These are phyloP conservation scores for Hypoxylon sp. DNA, from an alignment of 2,329 filamentous ascomycete species.

Conservation along the genomic window DNA sequence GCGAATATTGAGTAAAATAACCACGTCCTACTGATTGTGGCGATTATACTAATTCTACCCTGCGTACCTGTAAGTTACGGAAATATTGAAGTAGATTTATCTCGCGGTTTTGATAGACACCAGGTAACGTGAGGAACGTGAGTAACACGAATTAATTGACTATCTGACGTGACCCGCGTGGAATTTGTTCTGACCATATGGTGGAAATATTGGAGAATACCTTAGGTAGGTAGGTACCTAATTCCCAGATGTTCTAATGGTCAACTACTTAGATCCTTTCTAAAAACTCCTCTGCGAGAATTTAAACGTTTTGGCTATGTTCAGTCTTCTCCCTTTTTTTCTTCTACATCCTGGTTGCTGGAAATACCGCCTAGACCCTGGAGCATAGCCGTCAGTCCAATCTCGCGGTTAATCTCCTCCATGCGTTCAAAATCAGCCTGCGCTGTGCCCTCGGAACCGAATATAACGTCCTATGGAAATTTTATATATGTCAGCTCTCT, in stretches of 20 bases:
- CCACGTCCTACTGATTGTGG: not conserved
- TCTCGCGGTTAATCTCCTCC: slow-evolving; percentile 79
- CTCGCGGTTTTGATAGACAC: not conserved
- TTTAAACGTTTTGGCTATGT: slow-evolving; percentile 27
- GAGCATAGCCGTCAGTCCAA: slow-evolving; percentile 69
- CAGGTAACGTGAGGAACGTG: not conserved
- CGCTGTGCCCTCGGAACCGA: slow-evolving; percentile 76
- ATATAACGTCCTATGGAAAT: slow-evolving; percentile 70
- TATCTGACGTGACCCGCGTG: not conserved
- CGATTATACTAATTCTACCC: not conserved
- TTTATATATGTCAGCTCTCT: not conserved
- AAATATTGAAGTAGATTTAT: not conserved
- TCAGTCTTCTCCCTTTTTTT: slow-evolving; percentile 45
- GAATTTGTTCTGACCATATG: not conserved
- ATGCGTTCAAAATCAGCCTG: slow-evolving; percentile 78
- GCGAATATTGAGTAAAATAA: no score
- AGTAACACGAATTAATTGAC: not conserved
- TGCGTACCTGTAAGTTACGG: not conserved
- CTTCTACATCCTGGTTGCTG: slow-evolving; percentile 47
- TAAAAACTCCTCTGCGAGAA: not conserved
- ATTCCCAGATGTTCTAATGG: not conserved
- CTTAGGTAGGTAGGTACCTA: not conserved
- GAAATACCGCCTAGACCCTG: slow-evolving; percentile 46
- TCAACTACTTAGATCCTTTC: not conserved
- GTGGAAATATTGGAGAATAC: not conserved